Evolutionary conservation across 805 yeast species (phyloP).

Genomic region (Candida coquimbonensis): DNA sequence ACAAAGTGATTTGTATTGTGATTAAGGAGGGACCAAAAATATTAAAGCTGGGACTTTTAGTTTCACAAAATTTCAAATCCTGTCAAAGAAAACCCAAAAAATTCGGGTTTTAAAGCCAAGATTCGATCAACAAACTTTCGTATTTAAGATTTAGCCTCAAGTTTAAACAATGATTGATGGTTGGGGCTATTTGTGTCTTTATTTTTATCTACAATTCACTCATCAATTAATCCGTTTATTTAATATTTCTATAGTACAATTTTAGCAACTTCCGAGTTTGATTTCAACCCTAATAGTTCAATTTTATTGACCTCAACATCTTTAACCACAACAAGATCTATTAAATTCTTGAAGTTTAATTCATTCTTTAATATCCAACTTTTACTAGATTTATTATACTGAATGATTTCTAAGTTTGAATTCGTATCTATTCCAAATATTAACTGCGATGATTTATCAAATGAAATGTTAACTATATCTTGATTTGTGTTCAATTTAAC

Average conservation of each 20-base stretch:
- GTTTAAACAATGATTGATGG: too few species aligned
- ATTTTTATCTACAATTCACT: too few species aligned
- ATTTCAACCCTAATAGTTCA: constrained; percentile 1
- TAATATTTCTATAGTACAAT: neutral
- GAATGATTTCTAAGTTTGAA: constrained; percentile 11
- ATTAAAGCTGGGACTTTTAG: too few species aligned
- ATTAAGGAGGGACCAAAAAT: too few species aligned
- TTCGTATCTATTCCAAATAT: constrained; percentile 6
- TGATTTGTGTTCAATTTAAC: constrained; percentile 4
- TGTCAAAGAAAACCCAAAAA: too few species aligned
- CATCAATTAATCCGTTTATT: neutral
- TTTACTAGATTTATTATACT: constrained; percentile 17
- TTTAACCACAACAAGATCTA: constrained; percentile 10
- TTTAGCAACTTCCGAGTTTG: constrained; percentile 3
- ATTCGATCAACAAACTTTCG: too few species aligned
- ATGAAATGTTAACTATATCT: constrained; percentile 7
- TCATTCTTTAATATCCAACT: constrained; percentile 12
- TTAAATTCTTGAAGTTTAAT: constrained; percentile 7
- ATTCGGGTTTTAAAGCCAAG: too few species aligned
- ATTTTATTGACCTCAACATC: constrained; percentile 9
- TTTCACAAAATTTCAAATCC: too few species aligned
- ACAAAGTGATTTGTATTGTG: too few species aligned
- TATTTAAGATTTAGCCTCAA: too few species aligned
- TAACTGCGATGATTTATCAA: constrained; percentile 21
- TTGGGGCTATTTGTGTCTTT: too few species aligned